Conservation (phyloP, 2,329 filamentous ascomycete species). For the Neoascochyta sp. region DNA sequence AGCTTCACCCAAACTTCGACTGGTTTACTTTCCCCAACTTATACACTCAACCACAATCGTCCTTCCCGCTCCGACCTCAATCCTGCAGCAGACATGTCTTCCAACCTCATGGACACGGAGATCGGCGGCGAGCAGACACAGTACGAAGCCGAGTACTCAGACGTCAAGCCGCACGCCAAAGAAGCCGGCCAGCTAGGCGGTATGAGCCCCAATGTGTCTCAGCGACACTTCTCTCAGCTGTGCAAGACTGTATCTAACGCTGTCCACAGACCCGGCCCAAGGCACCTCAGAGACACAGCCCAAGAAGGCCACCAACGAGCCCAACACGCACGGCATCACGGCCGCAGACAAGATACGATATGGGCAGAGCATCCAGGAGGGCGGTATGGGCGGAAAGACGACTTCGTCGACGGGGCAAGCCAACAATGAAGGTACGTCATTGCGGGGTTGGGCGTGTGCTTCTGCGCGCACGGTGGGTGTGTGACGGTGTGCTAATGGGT, state of each 20-base stretch:
- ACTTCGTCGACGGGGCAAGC: slow-evolving; percentile 34
- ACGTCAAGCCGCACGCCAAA: slow-evolving; percentile 50
- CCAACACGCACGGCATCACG: slow-evolving; percentile 40
- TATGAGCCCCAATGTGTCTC: slow-evolving; percentile 32
- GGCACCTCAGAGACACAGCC: slow-evolving; percentile 22
- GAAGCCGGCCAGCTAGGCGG: slow-evolving; percentile 56
- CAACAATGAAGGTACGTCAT: slow-evolving; percentile 42
- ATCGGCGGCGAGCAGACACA: slow-evolving; percentile 59
- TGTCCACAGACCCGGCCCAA: slow-evolving; percentile 8
- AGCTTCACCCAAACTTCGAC: slow-evolving; percentile 7
- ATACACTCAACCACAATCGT: slow-evolving; percentile 1
- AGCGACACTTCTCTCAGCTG: slow-evolving; percentile 1
- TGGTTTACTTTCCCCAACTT: slow-evolving; percentile 3
- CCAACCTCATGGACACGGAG: slow-evolving; percentile 56
- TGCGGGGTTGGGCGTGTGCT: too few relatives aligned
- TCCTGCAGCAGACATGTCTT: too few relatives aligned
- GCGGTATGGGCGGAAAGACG: slow-evolving; percentile 55
- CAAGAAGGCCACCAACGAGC: slow-evolving; percentile 29
- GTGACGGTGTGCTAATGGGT: too few relatives aligned
- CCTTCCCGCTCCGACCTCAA: too few relatives aligned
- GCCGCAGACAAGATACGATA: slow-evolving; percentile 52
- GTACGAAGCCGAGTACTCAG: slow-evolving; percentile 57
- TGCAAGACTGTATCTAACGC: too few relatives aligned
- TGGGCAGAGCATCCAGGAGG: slow-evolving; percentile 55
- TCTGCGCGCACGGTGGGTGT: too few relatives aligned